These are phyloP conservation scores for Penicillium frequentans DNA, from an alignment of 2,329 filamentous ascomycete species.

Conservation along the genomic window DNA sequence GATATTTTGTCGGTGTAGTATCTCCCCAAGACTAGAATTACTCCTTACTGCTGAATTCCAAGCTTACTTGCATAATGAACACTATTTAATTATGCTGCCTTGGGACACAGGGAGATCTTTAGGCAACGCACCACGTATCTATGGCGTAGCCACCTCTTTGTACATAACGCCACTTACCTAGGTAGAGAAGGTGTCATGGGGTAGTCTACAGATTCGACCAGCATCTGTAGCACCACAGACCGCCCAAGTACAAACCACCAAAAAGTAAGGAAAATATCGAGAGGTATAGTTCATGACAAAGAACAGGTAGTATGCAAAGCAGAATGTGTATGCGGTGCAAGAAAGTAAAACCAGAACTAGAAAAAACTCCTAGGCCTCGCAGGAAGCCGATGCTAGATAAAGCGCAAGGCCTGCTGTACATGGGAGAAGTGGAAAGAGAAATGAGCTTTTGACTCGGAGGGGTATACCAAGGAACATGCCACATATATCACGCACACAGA, in stretches of 20 bases:
- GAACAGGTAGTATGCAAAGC: neutral
- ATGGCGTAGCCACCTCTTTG: too few species aligned
- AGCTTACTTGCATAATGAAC: too few species aligned
- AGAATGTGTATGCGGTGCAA: neutral
- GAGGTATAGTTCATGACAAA: neutral
- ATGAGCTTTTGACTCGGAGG: conserved; percentile 21
- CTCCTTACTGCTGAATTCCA: too few species aligned
- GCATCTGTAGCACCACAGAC: neutral
- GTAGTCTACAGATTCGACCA: neutral
- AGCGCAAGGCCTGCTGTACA: conserved; percentile 13
- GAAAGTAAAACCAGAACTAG: conserved; percentile 3
- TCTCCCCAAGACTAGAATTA: too few species aligned
- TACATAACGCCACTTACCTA: neutral
- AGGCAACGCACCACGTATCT: too few species aligned
- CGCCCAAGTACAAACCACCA: neutral
- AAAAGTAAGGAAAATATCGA: neutral
- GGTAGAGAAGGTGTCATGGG: neutral
- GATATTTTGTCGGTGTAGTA: too few species aligned
- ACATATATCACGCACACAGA: conserved; percentile 24
- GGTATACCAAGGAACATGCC: conserved; percentile 30
- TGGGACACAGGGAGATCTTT: too few species aligned
- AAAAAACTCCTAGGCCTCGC: conserved; percentile 13
- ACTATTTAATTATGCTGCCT: too few species aligned
- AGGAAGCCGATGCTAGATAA: conserved; percentile 10
- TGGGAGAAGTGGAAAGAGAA: conserved; percentile 7